Evolutionary conservation across 345 rosid species (phyloP).

Genomic region (Boechera divaricarpa): DNA sequence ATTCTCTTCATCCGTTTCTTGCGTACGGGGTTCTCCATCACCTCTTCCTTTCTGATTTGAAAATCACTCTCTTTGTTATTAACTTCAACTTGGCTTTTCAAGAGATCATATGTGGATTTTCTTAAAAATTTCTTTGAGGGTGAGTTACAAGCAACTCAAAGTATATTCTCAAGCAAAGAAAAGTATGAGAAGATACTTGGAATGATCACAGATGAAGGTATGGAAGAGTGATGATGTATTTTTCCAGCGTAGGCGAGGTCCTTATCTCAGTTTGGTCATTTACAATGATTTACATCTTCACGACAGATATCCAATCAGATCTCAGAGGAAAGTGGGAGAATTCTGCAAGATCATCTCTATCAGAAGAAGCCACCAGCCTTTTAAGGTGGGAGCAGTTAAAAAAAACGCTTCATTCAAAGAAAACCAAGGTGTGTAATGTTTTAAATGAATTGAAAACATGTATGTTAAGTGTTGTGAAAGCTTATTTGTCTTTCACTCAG

Average conservation of each 20-base stretch:
- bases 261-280: conserved; percentile 24
- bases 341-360: conserved; percentile 54
- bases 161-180: conserved; percentile 68
- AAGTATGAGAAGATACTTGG: conserved; percentile 84
- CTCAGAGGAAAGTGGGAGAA: conserved; percentile 87
- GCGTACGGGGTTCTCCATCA: conserved; percentile 56
- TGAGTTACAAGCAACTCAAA: conserved; percentile 68
- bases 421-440: conserved; percentile 59
- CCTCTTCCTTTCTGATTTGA: conserved; percentile 22
- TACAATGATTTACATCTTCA: conserved; percentile 24
- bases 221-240: conserved; percentile 17
- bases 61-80: conserved; percentile 21
- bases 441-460: neutral
- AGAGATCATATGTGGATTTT: conserved; percentile 85
- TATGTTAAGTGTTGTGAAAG: conserved; percentile 5
- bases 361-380: conserved; percentile 71
- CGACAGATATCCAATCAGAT: conserved; percentile 75
- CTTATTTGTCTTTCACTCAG: neutral
- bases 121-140: conserved; percentile 76
- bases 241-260: neutral
- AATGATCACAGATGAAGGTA: conserved; percentile 89
- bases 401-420: conserved; percentile 67
- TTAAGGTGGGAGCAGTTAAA: conserved; percentile 88
- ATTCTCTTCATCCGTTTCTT: conserved; percentile 86
- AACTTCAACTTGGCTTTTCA: conserved; percentile 44